Evolutionary conservation across 2,329 filamentous ascomycete species (phyloP).

Genomic region (Harringtonia aguacate): DNA sequence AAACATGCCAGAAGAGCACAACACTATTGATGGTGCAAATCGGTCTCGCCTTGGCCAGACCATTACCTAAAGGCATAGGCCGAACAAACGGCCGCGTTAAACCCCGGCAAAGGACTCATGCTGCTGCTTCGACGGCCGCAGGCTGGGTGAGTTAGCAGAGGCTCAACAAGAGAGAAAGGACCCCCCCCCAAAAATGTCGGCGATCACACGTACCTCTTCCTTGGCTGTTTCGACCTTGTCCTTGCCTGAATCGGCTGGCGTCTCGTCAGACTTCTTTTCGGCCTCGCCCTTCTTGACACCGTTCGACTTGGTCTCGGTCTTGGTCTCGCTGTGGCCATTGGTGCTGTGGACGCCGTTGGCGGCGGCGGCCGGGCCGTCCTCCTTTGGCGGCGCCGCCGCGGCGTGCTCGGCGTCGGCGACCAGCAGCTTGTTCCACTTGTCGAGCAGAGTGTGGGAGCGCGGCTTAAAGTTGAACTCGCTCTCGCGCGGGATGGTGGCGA

Average conservation of each 20-base stretch:
- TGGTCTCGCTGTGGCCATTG: conserved; percentile 18
- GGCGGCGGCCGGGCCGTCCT: conserved; percentile 24
- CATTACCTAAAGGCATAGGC: too few species aligned
- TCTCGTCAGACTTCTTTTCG: too few species aligned
- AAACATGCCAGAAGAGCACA: too few species aligned
- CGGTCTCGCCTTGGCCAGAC: too few species aligned
- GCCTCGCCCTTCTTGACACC: conserved; percentile 19
- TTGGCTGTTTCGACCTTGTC: conserved; percentile 6
- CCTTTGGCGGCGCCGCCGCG: conserved; percentile 20
- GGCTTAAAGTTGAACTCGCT: conserved; percentile 83
- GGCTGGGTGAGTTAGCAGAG: conserved; percentile 1
- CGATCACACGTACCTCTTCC: conserved; percentile 9
- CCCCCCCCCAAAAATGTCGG: too few species aligned
- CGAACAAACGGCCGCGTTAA: too few species aligned
- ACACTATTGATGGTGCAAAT: too few species aligned
- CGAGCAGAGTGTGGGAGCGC: conserved; percentile 68
- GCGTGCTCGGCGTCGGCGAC: conserved; percentile 37
- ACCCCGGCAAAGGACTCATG: too few species aligned
- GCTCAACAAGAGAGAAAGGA: too few species aligned
- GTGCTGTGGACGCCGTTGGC: conserved; percentile 18
- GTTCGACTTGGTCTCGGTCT: conserved; percentile 18
- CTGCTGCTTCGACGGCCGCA: conserved; percentile 10
- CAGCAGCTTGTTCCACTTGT: conserved; percentile 82
- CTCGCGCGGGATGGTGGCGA: conserved; percentile 75
- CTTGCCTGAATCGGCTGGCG: too few species aligned